Conservation (phyloP, 108 stramenopile genomes). For the Nitzschia sp. region DNA sequence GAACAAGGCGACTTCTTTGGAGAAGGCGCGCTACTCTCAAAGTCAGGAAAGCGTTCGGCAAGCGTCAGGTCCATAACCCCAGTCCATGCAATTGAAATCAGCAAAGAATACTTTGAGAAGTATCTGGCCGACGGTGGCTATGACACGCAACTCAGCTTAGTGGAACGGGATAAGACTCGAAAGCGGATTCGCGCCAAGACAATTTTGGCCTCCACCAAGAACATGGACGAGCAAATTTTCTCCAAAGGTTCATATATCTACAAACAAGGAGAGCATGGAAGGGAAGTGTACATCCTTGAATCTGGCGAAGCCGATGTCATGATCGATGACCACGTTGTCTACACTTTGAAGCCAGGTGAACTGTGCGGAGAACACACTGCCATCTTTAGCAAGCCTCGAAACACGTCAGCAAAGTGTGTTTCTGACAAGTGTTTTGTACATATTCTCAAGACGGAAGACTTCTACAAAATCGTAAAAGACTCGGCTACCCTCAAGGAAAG, state of each 20-base stretch:
- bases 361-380: slow-evolving; percentile 65
- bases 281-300: slow-evolving; percentile 56
- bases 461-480: slow-evolving; percentile 51
- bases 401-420: slow-evolving; percentile 60
- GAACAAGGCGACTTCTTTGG: slow-evolving; percentile 71
- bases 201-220: slow-evolving; percentile 45
- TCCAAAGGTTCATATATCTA: slow-evolving; percentile 45
- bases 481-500: slow-evolving; percentile 55
- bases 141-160: slow-evolving; percentile 25
- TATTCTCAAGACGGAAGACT: slow-evolving; percentile 49
- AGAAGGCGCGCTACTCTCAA: slow-evolving; percentile 60
- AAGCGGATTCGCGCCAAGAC: slow-evolving; percentile 36
- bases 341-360: slow-evolving; percentile 49
- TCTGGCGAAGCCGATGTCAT: slow-evolving; percentile 54
- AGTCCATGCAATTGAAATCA: slow-evolving; percentile 70
- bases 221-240: slow-evolving; percentile 28
- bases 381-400: slow-evolving; percentile 51
- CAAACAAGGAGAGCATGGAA: slow-evolving; percentile 44
- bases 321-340: slow-evolving; percentile 39
- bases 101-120: slow-evolving; percentile 76
- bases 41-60: slow-evolving; percentile 37
- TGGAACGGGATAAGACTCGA: slow-evolving; percentile 22
- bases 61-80: slow-evolving; percentile 74
- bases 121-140: slow-evolving; percentile 63
- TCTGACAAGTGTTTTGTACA: slow-evolving; percentile 53